These are phyloP conservation scores for Gymnopilus junonius DNA, from an alignment of 768 basidiomycete genomes.

Conservation along the genomic window DNA sequence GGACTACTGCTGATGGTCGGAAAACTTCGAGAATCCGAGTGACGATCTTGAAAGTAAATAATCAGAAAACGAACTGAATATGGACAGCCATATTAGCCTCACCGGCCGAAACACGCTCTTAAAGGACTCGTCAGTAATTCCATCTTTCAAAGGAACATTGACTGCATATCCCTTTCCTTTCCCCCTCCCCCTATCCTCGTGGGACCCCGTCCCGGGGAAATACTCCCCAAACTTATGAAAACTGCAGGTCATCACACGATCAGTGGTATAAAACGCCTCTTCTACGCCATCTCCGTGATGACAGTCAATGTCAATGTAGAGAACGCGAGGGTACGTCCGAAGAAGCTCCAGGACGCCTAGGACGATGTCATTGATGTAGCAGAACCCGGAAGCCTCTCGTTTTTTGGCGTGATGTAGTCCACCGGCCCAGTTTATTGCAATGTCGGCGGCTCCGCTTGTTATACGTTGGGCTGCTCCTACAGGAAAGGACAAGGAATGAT, in stretches of 20 bases:
- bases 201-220: slow-evolving; percentile 87
- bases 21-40: slow-evolving; percentile 86
- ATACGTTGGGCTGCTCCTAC: slow-evolving; percentile 82
- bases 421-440: slow-evolving; percentile 97
- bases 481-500: background rate
- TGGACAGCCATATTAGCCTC: slow-evolving; percentile 31
- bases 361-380: slow-evolving; percentile 99
- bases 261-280: slow-evolving; percentile 97
- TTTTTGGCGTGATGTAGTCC: slow-evolving; percentile 99
- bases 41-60: slow-evolving; percentile 59
- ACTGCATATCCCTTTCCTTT: slow-evolving; percentile 88
- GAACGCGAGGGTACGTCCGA: slow-evolving; percentile 82
- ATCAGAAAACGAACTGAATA: slow-evolving; percentile 4
- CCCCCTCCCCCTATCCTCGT: slow-evolving; percentile 85
- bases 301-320: slow-evolving; percentile 98
- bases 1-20: slow-evolving; percentile 83
- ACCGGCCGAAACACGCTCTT: slow-evolving; percentile 92
- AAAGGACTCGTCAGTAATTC: slow-evolving; percentile 90
- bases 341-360: slow-evolving; percentile 92
- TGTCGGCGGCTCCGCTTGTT: slow-evolving; percentile 83
- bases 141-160: slow-evolving; percentile 94
- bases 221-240: slow-evolving; percentile 98
- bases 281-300: slow-evolving; percentile 99
- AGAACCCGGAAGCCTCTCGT: slow-evolving; percentile 96
- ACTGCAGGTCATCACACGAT: slow-evolving; percentile 95